These are phyloP conservation scores for Mikania micrantha DNA, from an alignment of 129 eudicot genomes.

Conservation along the genomic window DNA sequence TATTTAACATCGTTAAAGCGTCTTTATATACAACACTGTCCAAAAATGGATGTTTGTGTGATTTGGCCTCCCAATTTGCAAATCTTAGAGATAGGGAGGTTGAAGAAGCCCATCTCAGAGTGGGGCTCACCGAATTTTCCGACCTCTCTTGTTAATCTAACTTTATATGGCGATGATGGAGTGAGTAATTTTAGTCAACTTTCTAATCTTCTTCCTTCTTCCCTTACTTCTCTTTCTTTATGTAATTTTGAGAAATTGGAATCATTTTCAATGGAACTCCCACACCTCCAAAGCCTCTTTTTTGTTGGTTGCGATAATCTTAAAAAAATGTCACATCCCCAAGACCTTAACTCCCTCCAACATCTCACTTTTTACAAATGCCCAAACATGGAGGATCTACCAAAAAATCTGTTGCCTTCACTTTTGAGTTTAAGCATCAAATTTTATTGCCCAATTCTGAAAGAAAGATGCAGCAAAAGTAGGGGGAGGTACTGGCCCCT, in stretches of 20 bases:
- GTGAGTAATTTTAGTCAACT: not conserved
- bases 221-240: too few relatives aligned
- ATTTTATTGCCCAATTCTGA: not conserved
- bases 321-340: not conserved
- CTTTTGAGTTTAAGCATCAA: not conserved
- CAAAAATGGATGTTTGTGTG: not conserved
- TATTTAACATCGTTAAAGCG: not conserved
- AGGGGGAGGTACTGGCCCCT: not conserved
- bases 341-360: conserved; percentile 25
- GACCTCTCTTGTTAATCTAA: not conserved
- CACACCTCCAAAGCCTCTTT: not conserved
- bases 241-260: too few relatives aligned
- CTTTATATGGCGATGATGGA: not conserved
- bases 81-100: too few relatives aligned
- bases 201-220: too few relatives aligned
- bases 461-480: not conserved
- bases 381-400: conserved; percentile 1
- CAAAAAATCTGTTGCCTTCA: conserved; percentile 7
- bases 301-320: not conserved
- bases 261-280: conserved; percentile 11
- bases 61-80: too few relatives aligned
- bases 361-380: accelerated
- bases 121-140: conserved; percentile 19
- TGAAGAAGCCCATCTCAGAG: not conserved
- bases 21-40: not conserved